Percentiles rank a stretch among this genome's conserved stretches.
Conservation (phyloP, 371 early-diverging fungal species). For the Saksenaea vasiformis region DNA sequence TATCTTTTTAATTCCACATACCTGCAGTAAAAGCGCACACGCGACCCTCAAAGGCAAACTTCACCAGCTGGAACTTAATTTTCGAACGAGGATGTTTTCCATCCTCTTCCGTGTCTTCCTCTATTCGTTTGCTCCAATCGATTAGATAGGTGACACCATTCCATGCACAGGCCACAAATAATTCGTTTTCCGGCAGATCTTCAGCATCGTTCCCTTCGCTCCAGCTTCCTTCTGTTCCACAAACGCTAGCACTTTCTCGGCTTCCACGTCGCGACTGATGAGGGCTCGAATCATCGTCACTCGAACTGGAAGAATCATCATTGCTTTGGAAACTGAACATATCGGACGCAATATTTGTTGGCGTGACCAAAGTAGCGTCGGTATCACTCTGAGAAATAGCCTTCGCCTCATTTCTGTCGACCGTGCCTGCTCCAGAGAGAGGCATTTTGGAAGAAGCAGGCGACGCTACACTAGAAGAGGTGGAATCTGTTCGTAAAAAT, state of each 20-base stretch:
- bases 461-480: conserved; percentile 10
- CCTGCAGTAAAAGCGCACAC: conserved; percentile 83
- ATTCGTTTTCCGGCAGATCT: conserved; percentile 47
- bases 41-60: conserved; percentile 80
- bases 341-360: not conserved
- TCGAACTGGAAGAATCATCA: not conserved
- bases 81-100: conserved; percentile 13
- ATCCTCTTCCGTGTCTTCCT: conserved; percentile 13
- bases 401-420: not conserved
- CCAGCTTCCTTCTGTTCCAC: conserved; percentile 17
- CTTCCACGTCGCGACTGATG: conserved; percentile 7
- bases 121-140: conserved; percentile 45
- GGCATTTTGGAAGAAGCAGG: conserved; percentile 7
- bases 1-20: conserved; percentile 10
- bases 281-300: not conserved
- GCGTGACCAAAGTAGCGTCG: not conserved
- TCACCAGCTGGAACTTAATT: conserved; percentile 65
- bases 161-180: conserved; percentile 84
- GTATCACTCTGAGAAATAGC: not conserved
- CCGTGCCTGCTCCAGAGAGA: not conserved
- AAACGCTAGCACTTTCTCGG: conserved; percentile 3
- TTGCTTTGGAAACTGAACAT: not conserved
- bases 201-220: conserved; percentile 22
- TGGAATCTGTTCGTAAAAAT: conserved; percentile 11
- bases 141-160: conserved; percentile 79